Base-by-base conservation (phyloP, 192 early-diverging fungal genomes). In the Funneliformis mosseae region DNA sequence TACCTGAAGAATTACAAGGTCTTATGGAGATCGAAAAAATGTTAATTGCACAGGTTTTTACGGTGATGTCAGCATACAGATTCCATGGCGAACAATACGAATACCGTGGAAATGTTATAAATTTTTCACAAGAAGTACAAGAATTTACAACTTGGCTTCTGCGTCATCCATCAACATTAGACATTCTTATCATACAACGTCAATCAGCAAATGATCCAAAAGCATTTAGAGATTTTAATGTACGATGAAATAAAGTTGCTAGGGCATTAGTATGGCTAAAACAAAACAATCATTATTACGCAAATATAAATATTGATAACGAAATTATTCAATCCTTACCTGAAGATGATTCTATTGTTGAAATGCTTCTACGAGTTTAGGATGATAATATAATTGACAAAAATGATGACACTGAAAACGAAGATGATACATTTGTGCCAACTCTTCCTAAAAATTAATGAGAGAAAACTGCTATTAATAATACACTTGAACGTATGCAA, bases 261-360 rank as follows among this genome's bases (percentile, higher is more conserved):
- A 7, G 68, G 3, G 33, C 28, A 70, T 70, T 70, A 70, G 14
- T 21, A 7, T 70, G 68, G 28, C 18, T 70, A 43, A 70, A 70
- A 70, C 23, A 11, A 38, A 70, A 70, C 28, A 70, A 70, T 7
- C 7, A 28, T 7, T 70, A 70, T 7, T 70, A 70, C 18, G 16
- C 33, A 1, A 21, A 70, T 39, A 70, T 70, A 7, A 38, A 39
- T 16, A 70, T 70, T 18, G 68, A 70, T 70, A 21, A 70, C 4
- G 28, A 70, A 18, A 43, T 43, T 70, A 21, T 70, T 70, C 28
- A 38, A 70, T 70, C 68, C n/a, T 70, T 70, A 43, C 28, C 28
- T 5, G 68, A 70, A 38, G 42, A 70, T 7, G 33, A 21, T 7
- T 70, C n/a, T 70, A 70, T 70, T 70, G 68, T 21, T 42, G 33